These are phyloP conservation scores for Colletotrichum cereale DNA, from an alignment of 2,329 filamentous ascomycete species.

Conservation along the genomic window DNA sequence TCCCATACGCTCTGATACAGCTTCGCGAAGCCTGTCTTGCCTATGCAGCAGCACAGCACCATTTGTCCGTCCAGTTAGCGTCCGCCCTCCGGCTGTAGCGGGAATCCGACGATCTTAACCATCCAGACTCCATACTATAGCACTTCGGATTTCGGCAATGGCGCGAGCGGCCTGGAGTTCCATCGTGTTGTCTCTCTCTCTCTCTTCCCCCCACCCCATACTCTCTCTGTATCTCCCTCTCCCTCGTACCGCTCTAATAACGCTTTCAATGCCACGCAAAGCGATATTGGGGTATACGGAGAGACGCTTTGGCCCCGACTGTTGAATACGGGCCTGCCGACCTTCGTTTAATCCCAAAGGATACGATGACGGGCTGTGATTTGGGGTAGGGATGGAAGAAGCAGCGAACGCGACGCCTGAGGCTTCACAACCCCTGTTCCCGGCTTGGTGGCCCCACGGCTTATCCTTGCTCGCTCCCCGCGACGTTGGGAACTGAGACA, in stretches of 20 bases:
- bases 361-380: slow-evolving; percentile 37
- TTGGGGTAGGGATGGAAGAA: slow-evolving; percentile 37
- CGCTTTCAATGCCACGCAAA: background rate
- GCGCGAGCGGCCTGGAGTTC: slow-evolving; percentile 6
- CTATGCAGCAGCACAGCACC: slow-evolving; percentile 30
- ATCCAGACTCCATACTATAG: too few species aligned
- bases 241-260: slow-evolving; percentile 12
- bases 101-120: slow-evolving; percentile 21
- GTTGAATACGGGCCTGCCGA: slow-evolving; percentile 34
- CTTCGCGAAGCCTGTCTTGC: slow-evolving; percentile 35
- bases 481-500: slow-evolving; percentile 40
- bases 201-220: background rate
- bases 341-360: slow-evolving; percentile 34
- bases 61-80: slow-evolving; percentile 15
- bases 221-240: background rate
- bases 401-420: slow-evolving; percentile 19
- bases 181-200: background rate
- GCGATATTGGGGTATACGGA: background rate
- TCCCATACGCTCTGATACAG: slow-evolving; percentile 41
- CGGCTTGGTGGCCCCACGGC: slow-evolving; percentile 22
- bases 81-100: slow-evolving; percentile 6
- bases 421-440: slow-evolving; percentile 26
- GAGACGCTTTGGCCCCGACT: background rate
- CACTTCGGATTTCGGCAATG: slow-evolving; percentile 21
- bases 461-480: slow-evolving; percentile 31